Evolutionary conservation across 2,329 filamentous ascomycete species (phyloP).

Genomic region (Ophiostoma populinum): DNA sequence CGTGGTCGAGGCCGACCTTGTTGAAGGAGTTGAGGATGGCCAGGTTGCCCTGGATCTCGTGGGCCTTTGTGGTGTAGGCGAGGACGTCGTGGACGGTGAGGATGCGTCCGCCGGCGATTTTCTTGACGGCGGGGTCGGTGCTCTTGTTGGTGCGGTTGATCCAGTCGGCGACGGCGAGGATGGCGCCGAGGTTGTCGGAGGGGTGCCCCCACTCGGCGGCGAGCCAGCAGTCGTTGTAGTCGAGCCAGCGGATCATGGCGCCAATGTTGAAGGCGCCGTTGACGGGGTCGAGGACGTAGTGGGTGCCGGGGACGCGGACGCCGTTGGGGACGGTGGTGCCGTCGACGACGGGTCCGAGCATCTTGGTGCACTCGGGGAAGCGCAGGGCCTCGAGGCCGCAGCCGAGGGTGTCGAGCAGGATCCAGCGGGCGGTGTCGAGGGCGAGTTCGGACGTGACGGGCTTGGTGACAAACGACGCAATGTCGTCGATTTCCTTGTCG

Average conservation of each 20-base stretch:
- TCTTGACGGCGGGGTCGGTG: slow-evolving; percentile 8
- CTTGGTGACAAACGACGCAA: slow-evolving; percentile 87
- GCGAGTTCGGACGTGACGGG: slow-evolving; percentile 81
- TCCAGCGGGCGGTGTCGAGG: slow-evolving; percentile 88
- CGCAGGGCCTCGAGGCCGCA: slow-evolving; percentile 90
- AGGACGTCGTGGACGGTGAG: slow-evolving; percentile 81
- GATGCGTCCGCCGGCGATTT: slow-evolving; percentile 66
- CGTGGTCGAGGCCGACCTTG: slow-evolving; percentile 95
- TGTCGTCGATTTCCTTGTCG: slow-evolving; percentile 86
- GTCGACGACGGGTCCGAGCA: slow-evolving; percentile 79
- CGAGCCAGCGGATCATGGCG: slow-evolving; percentile 95
- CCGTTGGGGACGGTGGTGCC: slow-evolving; percentile 87
- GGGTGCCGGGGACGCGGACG: slow-evolving; percentile 76
- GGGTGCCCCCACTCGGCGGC: slow-evolving; percentile 98
- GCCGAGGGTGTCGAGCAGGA: slow-evolving; percentile 91
- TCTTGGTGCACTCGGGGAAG: slow-evolving; percentile 91
- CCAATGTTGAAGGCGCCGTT: slow-evolving; percentile 98
- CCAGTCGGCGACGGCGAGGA: slow-evolving; percentile 94
- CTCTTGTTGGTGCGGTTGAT: slow-evolving; percentile 70
- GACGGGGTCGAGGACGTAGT: slow-evolving; percentile 87
- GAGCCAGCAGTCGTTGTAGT: slow-evolving; percentile 95
- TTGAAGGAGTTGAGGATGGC: slow-evolving; percentile 97
- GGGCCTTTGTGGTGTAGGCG: slow-evolving; percentile 97
- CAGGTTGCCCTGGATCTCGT: slow-evolving; percentile 95
- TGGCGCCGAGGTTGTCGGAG: slow-evolving; percentile 93